Percentiles rank a stretch among this genome's conserved stretches.
These are phyloP conservation scores for Trichophyton verrucosum DNA, from an alignment of 2,329 filamentous ascomycete genomes.

Conservation along the genomic window DNA sequence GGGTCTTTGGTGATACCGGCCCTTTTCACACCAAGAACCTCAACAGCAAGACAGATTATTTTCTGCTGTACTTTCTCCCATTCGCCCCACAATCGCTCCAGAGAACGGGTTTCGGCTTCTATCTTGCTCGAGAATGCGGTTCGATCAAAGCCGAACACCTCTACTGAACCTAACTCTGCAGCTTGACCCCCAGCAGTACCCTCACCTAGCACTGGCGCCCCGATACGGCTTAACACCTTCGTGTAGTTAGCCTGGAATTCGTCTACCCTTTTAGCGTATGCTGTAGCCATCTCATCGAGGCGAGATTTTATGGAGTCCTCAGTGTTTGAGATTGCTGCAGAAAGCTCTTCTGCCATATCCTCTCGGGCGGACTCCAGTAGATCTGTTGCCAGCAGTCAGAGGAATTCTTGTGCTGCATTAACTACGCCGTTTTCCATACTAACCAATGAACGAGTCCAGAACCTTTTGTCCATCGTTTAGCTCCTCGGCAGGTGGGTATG, in stretches of 20 bases:
- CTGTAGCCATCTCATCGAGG: not conserved
- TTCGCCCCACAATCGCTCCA: conserved; percentile 14
- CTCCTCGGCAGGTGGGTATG: not conserved
- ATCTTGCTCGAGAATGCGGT: not conserved
- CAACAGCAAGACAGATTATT: conserved; percentile 13
- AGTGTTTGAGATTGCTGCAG: conserved; percentile 6
- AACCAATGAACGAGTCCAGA: not conserved
- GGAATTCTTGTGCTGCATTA: not conserved
- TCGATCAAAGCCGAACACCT: not conserved
- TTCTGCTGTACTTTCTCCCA: conserved; percentile 16
- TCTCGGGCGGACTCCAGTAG: conserved; percentile 11
- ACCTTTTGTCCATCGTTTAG: not conserved
- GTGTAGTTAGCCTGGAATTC: not conserved
- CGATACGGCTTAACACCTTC: not conserved
- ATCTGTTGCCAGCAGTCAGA: conserved; percentile 3
- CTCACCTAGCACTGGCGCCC: not conserved
- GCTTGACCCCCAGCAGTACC: not conserved
- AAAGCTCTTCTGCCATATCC: conserved; percentile 9
- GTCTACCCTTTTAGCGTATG: not conserved
- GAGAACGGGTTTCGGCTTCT: conserved; percentile 7
- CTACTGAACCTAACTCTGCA: not conserved
- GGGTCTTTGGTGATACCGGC: not conserved
- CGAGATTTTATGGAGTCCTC: conserved; percentile 6
- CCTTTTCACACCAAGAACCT: conserved; percentile 11
- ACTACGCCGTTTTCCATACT: not conserved